Conservation (phyloP, 257 asterid species). For the Solanum tarapatanum region DNA sequence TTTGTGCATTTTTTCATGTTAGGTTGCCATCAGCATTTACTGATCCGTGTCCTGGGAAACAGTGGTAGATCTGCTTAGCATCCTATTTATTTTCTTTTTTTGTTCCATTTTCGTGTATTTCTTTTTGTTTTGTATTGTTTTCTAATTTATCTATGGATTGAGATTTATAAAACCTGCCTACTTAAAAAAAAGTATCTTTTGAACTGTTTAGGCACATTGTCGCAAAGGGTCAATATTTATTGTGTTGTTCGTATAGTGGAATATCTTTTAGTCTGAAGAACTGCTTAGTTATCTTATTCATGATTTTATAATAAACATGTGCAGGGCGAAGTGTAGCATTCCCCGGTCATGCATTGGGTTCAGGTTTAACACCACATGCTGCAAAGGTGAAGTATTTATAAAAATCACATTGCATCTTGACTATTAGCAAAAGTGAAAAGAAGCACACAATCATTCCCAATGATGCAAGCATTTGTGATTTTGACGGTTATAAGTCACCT, state of each 20-base stretch:
- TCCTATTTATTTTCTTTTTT: neutral
- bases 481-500: neutral
- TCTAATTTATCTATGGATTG: neutral
- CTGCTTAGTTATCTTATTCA: neutral
- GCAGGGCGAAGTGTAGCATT: conserved; percentile 97
- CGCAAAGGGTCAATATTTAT: neutral
- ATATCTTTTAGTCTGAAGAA: neutral
- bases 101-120: neutral
- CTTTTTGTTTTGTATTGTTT: neutral
- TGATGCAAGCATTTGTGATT: neutral
- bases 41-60: neutral
- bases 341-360: conserved; percentile 97
- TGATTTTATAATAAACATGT: conserved; percentile 1
- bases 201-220: neutral
- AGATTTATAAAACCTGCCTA: neutral
- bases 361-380: conserved; percentile 72
- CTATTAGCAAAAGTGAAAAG: neutral
- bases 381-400: conserved; percentile 70
- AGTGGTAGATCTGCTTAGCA: neutral
- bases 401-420: neutral
- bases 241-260: neutral
- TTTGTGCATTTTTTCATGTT: neutral
- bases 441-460: neutral
- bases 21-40: neutral
- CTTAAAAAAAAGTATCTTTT: neutral